Conservation (phyloP, 371 early-diverging fungal species). For the Rhizopus arrhizus region DNA sequence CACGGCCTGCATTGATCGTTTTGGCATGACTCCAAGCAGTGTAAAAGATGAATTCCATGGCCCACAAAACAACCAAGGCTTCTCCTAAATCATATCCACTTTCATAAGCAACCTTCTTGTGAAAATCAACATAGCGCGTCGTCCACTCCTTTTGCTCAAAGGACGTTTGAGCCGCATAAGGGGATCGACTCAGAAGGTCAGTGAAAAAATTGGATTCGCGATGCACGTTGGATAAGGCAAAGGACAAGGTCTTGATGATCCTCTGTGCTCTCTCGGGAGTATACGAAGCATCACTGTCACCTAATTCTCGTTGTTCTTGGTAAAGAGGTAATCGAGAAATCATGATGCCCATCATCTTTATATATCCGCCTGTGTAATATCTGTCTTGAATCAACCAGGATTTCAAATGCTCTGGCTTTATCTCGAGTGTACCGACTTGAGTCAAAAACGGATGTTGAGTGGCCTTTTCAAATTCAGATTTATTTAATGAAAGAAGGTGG, state of each 20-base stretch:
- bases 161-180: slow-evolving; percentile 4
- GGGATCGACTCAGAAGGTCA: slow-evolving; percentile 17
- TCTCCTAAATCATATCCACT: slow-evolving; percentile 32
- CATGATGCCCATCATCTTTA: slow-evolving; percentile 35
- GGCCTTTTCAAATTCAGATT: slow-evolving; percentile 23
- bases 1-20: neutral
- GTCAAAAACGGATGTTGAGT: slow-evolving; percentile 26
- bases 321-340: slow-evolving; percentile 23
- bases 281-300: slow-evolving; percentile 23
- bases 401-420: slow-evolving; percentile 29
- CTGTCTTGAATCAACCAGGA: slow-evolving; percentile 34
- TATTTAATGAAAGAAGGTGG: slow-evolving; percentile 25
- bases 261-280: slow-evolving; percentile 10
- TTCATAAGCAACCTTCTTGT: slow-evolving; percentile 26
- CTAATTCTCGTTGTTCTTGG: slow-evolving; percentile 23
- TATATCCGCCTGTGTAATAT: slow-evolving; percentile 31
- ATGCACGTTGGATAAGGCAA: slow-evolving; percentile 32
- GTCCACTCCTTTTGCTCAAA: slow-evolving; percentile 20
- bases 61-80: slow-evolving; percentile 30
- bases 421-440: slow-evolving; percentile 21
- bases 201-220: slow-evolving; percentile 33
- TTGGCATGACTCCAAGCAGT: slow-evolving; percentile 27
- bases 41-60: slow-evolving; percentile 33
- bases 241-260: slow-evolving; percentile 20
- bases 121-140: slow-evolving; percentile 27